Evolutionary conservation across 1,284 basidiomycete genomes (phyloP), one percentile per base, ranked within the genome.

Genomic region (Retiboletus flavoniger): DNA sequence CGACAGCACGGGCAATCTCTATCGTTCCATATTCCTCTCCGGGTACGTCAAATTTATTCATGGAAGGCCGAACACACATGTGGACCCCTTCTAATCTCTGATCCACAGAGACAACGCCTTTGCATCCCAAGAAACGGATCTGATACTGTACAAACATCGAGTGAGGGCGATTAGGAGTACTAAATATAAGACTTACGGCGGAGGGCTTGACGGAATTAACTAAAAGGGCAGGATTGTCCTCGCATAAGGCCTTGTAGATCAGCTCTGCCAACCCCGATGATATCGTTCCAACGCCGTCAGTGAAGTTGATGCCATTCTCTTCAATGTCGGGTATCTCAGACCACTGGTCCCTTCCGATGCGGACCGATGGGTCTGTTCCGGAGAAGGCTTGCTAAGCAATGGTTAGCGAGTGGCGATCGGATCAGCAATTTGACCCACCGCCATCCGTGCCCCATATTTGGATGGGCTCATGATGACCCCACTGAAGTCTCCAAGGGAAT

Each of bases 241-340:
- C 64, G 48, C 82, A 81, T 14, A 88, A 65, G 2, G 74, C 75
- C 7, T 62, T 59, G 79, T 83, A 89, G 44, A 93, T 85, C 61
- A 69, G 65, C 46, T 82, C 66, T 0, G 77, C 82, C 6, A 92
- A 74, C 29, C 72, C 70, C 21, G 71, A 69, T 0, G 89, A 89
- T 50, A 92, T 89, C 1, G 85, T 90, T 0, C 90, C 91, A 19
- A 85, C 78, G 35, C 91, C 90, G 60, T 92, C 89, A 0, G 89
- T 91, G 64, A 86, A 86, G 26, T 78, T 65, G 47, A 83, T 75
- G 0, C 65, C 68, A 17, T 76, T 63, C 24, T 61, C 62, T 26
- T 71, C 73, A 7, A 89, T 68, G 63, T 89, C 87, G 0, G 69
- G 66, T 39, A 87, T 75, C 57, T 77, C 73, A 52, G 80, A 76